A percentile compares a stretch with the other conserved stretches of the same genome.
These are phyloP conservation scores for Glycine soja DNA, from an alignment of 306 rosid genomes.

Conservation along the genomic window DNA sequence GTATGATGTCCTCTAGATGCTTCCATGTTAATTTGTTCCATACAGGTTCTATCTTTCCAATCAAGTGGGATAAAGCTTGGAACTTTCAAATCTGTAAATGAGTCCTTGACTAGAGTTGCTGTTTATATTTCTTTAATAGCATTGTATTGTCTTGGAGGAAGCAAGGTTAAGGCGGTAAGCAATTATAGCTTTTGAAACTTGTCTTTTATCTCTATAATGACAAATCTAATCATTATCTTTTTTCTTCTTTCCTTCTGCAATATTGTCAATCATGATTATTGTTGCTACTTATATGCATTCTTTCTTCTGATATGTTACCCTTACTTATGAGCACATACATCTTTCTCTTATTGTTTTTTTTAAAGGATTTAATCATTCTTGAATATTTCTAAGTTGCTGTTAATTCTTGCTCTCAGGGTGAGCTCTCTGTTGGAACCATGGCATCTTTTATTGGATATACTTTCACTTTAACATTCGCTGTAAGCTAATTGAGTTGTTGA, in stretches of 20 bases:
- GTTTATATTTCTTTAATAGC: conserved; percentile 81
- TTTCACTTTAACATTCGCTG: conserved; percentile 95
- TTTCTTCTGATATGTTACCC: background rate
- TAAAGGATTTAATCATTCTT: conserved; percentile 15
- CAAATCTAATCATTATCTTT: conserved; percentile 1
- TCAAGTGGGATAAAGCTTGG: conserved; percentile 92
- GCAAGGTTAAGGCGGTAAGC: conserved; percentile 96
- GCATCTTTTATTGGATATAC: conserved; percentile 98
- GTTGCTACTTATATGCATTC: background rate
- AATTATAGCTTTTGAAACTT: conserved; percentile 38
- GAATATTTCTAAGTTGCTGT: conserved; percentile 41
- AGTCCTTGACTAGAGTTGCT: conserved; percentile 90
- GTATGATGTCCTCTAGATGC: conserved; percentile 33
- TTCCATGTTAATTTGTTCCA: conserved; percentile 44
- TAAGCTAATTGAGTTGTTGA: conserved; percentile 55
- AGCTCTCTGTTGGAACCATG: conserved; percentile 91
- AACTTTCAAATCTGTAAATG: conserved; percentile 81
- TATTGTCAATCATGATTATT: conserved; percentile 5
- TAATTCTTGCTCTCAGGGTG: conserved; percentile 72
- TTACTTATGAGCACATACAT: background rate
- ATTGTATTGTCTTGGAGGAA: conserved; percentile 91
- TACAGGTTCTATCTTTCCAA: conserved; percentile 89
- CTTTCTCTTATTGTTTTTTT: conserved; percentile 32
- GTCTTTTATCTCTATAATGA: conserved; percentile 16
- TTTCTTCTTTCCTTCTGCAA: background rate